Percentiles rank a stretch among this genome's conserved stretches.
phyloP scores from a whole-genome alignment of 257 asterid genomes.

The Perilla frutescens region DNA sequence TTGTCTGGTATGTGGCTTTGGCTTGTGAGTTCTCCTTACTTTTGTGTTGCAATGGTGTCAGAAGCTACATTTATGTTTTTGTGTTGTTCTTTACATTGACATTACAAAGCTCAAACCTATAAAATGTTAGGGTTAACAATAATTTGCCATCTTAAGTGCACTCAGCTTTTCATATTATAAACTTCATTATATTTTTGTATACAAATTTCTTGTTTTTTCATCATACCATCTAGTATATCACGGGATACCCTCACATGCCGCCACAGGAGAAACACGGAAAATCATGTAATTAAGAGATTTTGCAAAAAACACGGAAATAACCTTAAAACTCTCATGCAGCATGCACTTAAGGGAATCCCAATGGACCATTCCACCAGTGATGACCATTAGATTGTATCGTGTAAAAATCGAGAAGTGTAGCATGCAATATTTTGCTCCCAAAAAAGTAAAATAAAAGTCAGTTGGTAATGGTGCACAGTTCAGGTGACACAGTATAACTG shows the following conservation, averaged over 20 bases:
- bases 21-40: constrained; percentile 21
- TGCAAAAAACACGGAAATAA: neutral
- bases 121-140: neutral
- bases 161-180: neutral
- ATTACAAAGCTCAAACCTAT: constrained; percentile 8
- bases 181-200: neutral
- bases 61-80: constrained; percentile 4
- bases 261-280: neutral
- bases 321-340: too few relatives aligned
- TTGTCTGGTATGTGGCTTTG: constrained; percentile 75
- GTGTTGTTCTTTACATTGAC: neutral
- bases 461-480: too few relatives aligned
- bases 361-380: too few relatives aligned
- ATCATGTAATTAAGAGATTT: neutral
- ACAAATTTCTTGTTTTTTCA: neutral
- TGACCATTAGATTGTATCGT: too few relatives aligned
- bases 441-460: too few relatives aligned
- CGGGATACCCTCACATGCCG: neutral
- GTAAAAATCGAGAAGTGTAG: too few relatives aligned
- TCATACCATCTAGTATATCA: neutral
- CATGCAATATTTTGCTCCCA: too few relatives aligned
- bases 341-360: too few relatives aligned
- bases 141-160: neutral
- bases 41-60: constrained; percentile 5
- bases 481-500: neutral